These are phyloP conservation scores for Serendipita vermifera DNA, from an alignment of 768 basidiomycete species.

Conservation along the genomic window DNA sequence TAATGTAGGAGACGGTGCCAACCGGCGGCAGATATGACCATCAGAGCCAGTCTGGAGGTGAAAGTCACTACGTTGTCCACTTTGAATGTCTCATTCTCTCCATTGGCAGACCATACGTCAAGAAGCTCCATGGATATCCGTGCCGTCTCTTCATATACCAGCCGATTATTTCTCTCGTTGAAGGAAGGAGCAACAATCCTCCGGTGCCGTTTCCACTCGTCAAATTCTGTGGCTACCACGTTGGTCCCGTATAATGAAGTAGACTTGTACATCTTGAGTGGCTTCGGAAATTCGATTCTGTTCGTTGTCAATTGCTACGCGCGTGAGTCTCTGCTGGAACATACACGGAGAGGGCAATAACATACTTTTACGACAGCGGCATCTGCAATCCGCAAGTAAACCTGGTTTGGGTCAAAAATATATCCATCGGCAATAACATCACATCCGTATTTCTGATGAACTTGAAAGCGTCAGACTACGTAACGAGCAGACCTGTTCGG, in stretches of 20 bases:
- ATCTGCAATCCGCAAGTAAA: too few relatives aligned
- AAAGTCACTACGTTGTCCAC: not conserved
- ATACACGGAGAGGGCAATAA: not conserved
- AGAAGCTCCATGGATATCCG: slow-evolving; percentile 34
- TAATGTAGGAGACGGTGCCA: not conserved
- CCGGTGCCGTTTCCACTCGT: not conserved
- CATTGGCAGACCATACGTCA: not conserved
- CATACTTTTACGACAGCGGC: not conserved
- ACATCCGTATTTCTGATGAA: too few relatives aligned
- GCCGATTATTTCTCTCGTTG: slow-evolving; percentile 25
- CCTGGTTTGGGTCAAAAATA: too few relatives aligned
- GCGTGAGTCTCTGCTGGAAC: not conserved
- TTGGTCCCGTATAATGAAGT: not conserved
- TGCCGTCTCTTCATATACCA: slow-evolving; percentile 38
- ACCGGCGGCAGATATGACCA: slow-evolving; percentile 3
- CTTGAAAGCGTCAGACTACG: too few relatives aligned
- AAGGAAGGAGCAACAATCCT: slow-evolving; percentile 1
- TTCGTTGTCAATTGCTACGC: not conserved
- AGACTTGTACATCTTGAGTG: not conserved
- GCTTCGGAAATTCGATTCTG: slow-evolving; percentile 3
- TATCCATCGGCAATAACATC: too few relatives aligned
- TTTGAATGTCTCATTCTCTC: not conserved
- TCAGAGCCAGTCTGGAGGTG: not conserved
- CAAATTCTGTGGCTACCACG: slow-evolving; percentile 2
- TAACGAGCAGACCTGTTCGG: too few relatives aligned